Evolutionary conservation across 352 stramenopile genomes (phyloP), one percentile per base, ranked within the genome.

Genomic region (Blastocystis sp.): DNA sequence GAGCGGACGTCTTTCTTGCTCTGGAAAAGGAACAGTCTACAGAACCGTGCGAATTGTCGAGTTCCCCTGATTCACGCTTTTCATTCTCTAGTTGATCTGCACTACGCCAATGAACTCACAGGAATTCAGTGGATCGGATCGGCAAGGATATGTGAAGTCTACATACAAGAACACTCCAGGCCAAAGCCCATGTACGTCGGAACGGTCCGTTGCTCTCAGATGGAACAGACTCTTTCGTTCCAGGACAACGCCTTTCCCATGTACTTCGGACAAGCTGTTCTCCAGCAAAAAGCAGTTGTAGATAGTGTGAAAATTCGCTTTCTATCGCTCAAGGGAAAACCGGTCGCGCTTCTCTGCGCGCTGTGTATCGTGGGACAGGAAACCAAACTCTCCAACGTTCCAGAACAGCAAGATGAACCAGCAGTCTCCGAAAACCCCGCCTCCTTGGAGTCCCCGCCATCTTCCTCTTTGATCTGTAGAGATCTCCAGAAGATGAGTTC

Each of bases 141-240:
- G 0, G 67, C 67, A 9, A 42, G 67, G 4, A 78, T 78, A 32
- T 78, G 67, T 27, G 67, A 78, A 51, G 44, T 78, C 27, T 78
- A 78, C 32, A 46, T 61, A 29, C 21, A 38, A n/a, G 67, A 78
- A 21, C 46, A 61, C 29, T 32, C 18, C 14, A 78, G 57, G 36
- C 11, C 42, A 42, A 78, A 36, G 16, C 46, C 46, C 24, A 46
- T 40, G 29, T 78, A 78, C 38, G n/a, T 78, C 57, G 48, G 42
- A 61, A 78, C 67, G 16, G 44, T 56, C n/a, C 67, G 67, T 38
- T 57, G 42, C n/a, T 27, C 48, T 24, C 6, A 21, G 27, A 21
- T 46, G 16, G 46, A 59, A 38, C 21, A 59, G 49, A 42, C 8
- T 34, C 18, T 78, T 27, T 32, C 46, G 18, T 24, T 63, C n/a